phyloP scores from a whole-genome alignment of 1,284 basidiomycete species.

The Rhodotorula sp. region DNA sequence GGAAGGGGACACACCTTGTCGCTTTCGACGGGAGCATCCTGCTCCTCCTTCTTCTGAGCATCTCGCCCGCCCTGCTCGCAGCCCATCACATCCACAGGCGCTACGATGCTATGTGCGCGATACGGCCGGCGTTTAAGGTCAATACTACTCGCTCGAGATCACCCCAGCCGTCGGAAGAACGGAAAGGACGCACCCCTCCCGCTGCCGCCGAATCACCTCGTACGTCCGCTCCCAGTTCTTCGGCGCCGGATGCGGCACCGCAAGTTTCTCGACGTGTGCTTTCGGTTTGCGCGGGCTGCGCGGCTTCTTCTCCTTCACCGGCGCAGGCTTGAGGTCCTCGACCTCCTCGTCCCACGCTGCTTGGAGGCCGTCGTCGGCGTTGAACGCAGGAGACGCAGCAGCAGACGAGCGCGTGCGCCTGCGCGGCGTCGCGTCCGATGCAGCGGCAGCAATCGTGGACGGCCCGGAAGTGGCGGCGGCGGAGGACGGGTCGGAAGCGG shows the following conservation, averaged over 20 bases:
- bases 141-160: neutral
- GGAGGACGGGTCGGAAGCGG: neutral
- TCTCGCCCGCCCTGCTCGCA: slow-evolving; percentile 67
- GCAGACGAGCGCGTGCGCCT: slow-evolving; percentile 8
- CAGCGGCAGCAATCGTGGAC: neutral
- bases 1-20: slow-evolving; percentile 2
- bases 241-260: slow-evolving; percentile 72
- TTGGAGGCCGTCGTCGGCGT: neutral
- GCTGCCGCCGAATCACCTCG: slow-evolving; percentile 73
- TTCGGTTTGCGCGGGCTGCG: slow-evolving; percentile 53
- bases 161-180: too few relatives aligned
- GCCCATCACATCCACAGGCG: slow-evolving; percentile 91
- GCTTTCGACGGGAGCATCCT: neutral
- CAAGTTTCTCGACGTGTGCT: slow-evolving; percentile 61
- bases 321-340: neutral
- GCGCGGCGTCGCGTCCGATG: neutral
- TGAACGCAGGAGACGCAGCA: neutral
- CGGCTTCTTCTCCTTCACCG: neutral
- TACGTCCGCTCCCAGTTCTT: slow-evolving; percentile 73
- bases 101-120: slow-evolving; percentile 56
- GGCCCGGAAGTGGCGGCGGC: neutral
- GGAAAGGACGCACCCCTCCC: slow-evolving; percentile 51
- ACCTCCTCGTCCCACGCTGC: neutral
- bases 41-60: slow-evolving; percentile 42
- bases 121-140: too few relatives aligned